Evolutionary conservation across 1,284 basidiomycete species (phyloP).

Genomic region (Puccinia horiana): DNA sequence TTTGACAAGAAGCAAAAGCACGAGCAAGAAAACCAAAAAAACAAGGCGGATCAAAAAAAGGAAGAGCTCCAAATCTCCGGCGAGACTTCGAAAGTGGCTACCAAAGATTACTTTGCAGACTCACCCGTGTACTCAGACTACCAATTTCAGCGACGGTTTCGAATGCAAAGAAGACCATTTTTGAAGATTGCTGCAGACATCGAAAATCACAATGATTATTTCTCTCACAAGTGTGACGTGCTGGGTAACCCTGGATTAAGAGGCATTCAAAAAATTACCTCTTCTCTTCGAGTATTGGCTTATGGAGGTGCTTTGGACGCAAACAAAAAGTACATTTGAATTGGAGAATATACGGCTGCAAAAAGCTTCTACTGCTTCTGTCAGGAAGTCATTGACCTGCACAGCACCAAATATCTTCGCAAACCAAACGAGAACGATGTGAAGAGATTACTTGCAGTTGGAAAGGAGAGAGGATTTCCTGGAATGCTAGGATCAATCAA

Average conservation of each 20-base stretch:
- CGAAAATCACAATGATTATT: conserved; percentile 35
- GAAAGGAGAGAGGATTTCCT: conserved; percentile 6
- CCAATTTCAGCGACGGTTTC: not conserved
- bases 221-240: not conserved
- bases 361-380: no score
- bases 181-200: conserved; percentile 1
- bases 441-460: not conserved
- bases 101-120: not conserved
- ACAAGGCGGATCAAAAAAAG: not conserved
- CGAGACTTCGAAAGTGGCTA: not conserved
- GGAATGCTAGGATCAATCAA: conserved; percentile 14
- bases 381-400: no score
- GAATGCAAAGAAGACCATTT: conserved; percentile 1
- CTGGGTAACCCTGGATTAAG: not conserved
- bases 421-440: not conserved
- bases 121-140: not conserved
- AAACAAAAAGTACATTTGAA: not conserved
- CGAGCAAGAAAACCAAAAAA: not conserved
- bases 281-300: not conserved
- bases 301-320: not conserved
- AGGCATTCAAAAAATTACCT: not conserved
- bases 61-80: not conserved
- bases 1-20: not conserved
- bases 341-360: no score
- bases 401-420: not conserved